Percentiles rank a stretch among this genome's conserved stretches.
phyloP scores from a whole-genome alignment of 768 basidiomycete genomes.

The Rubroboletus pulcherrimus region DNA sequence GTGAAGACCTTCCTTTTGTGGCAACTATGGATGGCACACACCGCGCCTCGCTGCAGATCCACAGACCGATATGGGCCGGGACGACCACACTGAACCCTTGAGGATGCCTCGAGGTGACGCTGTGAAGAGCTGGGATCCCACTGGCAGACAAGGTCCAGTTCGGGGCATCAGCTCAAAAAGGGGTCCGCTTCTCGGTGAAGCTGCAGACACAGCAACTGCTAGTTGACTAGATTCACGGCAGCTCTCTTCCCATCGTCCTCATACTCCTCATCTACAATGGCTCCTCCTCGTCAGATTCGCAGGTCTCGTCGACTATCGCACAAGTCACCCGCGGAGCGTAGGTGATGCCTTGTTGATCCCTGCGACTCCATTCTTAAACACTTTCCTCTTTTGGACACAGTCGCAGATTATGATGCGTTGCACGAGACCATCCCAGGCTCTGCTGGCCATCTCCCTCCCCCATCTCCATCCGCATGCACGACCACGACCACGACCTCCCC shows the following conservation, averaged over 20 bases:
- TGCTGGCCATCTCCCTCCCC: conserved; percentile 5
- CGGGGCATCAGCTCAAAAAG: conserved; percentile 31
- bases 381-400: conserved; percentile 34
- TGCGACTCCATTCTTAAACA: conserved; percentile 30
- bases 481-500: conserved; percentile 15
- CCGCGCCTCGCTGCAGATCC: conserved; percentile 27
- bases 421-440: conserved; percentile 8
- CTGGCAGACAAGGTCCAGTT: conserved; percentile 16
- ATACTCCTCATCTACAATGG: conserved; percentile 22
- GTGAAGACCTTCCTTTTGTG: conserved; percentile 13
- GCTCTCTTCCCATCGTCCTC: background rate
- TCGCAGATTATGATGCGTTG: conserved; percentile 24
- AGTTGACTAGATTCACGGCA: background rate
- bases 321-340: conserved; percentile 36
- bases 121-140: conserved; percentile 30
- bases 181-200: conserved; percentile 11
- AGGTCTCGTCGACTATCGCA: conserved; percentile 44
- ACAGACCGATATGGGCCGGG: conserved; percentile 24
- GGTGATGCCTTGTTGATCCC: conserved; percentile 16
- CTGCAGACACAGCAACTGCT: conserved; percentile 8
- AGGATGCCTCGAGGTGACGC: conserved; percentile 40
- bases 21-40: background rate
- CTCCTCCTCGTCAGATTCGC: conserved; percentile 33
- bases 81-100: conserved; percentile 28
- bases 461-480: conserved; percentile 19